Conservation (phyloP, 2,329 filamentous ascomycete species). For the Pleoardoris graminearum region DNA sequence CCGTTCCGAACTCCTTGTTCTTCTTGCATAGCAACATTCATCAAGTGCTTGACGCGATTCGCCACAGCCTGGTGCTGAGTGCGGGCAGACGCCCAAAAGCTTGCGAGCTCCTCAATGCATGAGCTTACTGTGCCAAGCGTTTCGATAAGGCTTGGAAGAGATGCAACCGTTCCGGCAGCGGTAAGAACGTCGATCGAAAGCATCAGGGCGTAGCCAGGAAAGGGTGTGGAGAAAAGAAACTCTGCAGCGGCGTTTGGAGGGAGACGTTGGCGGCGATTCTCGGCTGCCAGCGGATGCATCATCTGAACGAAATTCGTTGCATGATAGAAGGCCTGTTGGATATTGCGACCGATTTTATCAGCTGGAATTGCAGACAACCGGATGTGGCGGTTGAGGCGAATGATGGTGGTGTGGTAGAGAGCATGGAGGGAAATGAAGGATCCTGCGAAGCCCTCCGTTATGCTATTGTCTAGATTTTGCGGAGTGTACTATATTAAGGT, state of each 20-base stretch:
- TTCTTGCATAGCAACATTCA: slow-evolving; percentile 44
- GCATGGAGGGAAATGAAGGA: slow-evolving; percentile 67
- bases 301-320: slow-evolving; percentile 38
- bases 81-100: slow-evolving; percentile 63
- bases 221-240: slow-evolving; percentile 56
- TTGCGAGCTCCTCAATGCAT: slow-evolving; percentile 60
- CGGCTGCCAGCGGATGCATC: slow-evolving; percentile 36
- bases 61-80: slow-evolving; percentile 56
- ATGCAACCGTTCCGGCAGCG: slow-evolving; percentile 54
- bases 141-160: slow-evolving; percentile 57
- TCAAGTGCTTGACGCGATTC: slow-evolving; percentile 51
- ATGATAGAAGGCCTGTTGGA: slow-evolving; percentile 32
- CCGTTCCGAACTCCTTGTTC: slow-evolving; percentile 36
- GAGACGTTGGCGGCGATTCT: slow-evolving; percentile 33
- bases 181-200: slow-evolving; percentile 69
- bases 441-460: slow-evolving; percentile 58
- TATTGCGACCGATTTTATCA: slow-evolving; percentile 38
- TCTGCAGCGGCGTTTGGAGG: slow-evolving; percentile 31
- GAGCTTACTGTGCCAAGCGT: slow-evolving; percentile 58
- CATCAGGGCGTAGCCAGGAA: slow-evolving; percentile 64
- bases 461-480: slow-evolving; percentile 61
- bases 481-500: slow-evolving; percentile 49
- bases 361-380: slow-evolving; percentile 30
- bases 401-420: slow-evolving; percentile 65
- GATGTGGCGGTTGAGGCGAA: slow-evolving; percentile 67